Evolutionary conservation across 2,329 filamentous ascomycete genomes (phyloP).

Genomic region (Aspergillus tanneri): DNA sequence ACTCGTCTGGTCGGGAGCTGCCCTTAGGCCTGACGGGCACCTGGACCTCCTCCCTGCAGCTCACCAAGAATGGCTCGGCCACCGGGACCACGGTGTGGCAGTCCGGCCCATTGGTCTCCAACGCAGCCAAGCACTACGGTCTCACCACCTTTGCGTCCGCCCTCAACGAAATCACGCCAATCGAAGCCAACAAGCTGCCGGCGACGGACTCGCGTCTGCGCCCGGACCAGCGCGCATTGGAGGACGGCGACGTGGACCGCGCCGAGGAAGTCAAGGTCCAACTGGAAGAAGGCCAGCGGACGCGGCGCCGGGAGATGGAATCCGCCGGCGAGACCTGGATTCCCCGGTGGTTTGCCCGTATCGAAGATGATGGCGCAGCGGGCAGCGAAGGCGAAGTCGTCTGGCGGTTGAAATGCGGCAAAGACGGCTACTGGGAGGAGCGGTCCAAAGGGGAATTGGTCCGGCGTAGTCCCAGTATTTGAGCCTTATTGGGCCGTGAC

Average conservation of each 20-base stretch:
- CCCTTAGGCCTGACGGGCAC: conserved; percentile 72
- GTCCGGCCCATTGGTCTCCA: conserved; percentile 73
- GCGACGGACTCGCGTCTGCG: conserved; percentile 79
- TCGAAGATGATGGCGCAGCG: conserved; percentile 43
- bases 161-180: conserved; percentile 80
- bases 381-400: conserved; percentile 48
- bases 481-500: conserved; percentile 21
- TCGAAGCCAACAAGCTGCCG: conserved; percentile 73
- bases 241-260: conserved; percentile 75
- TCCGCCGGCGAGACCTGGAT: conserved; percentile 68
- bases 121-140: conserved; percentile 78
- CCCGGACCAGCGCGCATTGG: conserved; percentile 82
- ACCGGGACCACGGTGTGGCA: conserved; percentile 73
- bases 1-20: conserved; percentile 63
- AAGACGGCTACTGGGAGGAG: conserved; percentile 93
- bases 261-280: conserved; percentile 80
- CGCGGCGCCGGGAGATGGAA: conserved; percentile 72
- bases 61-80: conserved; percentile 63
- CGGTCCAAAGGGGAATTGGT: conserved; percentile 68
- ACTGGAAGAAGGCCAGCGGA: conserved; percentile 82
- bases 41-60: conserved; percentile 74
- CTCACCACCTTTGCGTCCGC: conserved; percentile 81
- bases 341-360: conserved; percentile 81
- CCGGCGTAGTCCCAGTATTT: conserved; percentile 57
- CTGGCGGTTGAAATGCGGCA: conserved; percentile 72